These are phyloP conservation scores for Colletotrichum theobromicola DNA, from an alignment of 2,329 filamentous ascomycete genomes.

Conservation along the genomic window DNA sequence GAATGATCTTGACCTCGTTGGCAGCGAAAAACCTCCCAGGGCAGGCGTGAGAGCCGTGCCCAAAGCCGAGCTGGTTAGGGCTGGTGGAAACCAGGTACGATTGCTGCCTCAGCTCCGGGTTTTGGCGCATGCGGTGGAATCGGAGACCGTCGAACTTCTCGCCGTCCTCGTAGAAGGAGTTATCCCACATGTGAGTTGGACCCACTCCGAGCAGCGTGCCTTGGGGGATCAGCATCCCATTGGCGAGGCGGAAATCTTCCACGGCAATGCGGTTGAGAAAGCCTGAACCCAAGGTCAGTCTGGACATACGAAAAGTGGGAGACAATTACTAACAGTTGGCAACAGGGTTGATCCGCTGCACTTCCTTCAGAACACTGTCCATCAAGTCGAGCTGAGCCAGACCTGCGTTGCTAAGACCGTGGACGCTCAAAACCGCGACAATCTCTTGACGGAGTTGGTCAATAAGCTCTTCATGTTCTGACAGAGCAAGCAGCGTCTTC, in stretches of 20 bases:
- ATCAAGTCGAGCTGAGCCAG: neutral
- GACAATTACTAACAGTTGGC: neutral
- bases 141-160: neutral
- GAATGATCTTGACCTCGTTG: neutral
- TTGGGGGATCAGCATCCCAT: accelerated
- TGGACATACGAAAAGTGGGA: neutral
- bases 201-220: neutral
- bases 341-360: neutral
- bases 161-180: neutral
- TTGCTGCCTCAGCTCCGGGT: neutral
- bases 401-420: neutral
- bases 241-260: neutral
- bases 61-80: neutral
- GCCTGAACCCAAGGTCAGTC: neutral
- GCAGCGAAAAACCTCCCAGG: neutral
- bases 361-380: neutral
- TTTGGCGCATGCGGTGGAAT: neutral
- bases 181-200: neutral
- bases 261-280: neutral
- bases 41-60: neutral
- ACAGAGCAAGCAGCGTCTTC: neutral
- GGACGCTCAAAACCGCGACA: neutral
- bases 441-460: neutral
- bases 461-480: neutral
- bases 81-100: neutral